Evolutionary conservation across 371 early-diverging fungal species (phyloP).

Genomic region (Mortierella sp.): DNA sequence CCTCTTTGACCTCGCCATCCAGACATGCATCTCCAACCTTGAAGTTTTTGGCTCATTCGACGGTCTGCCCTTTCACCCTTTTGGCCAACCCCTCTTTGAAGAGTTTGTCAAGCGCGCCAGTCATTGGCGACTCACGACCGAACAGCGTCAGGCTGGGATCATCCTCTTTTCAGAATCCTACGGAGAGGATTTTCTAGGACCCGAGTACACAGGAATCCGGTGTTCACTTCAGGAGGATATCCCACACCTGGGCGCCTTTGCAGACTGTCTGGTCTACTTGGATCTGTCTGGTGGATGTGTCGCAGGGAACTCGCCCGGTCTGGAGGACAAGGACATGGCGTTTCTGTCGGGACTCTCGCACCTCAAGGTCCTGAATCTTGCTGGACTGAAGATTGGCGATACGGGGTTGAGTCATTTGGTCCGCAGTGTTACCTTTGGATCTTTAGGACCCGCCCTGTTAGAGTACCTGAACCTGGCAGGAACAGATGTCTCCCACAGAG

Average conservation of each 20-base stretch:
- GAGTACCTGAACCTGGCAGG: conserved; percentile 41
- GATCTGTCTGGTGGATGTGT: conserved; percentile 41
- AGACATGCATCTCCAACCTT: conserved; percentile 38
- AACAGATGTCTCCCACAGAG: conserved; percentile 34
- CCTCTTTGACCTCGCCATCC: conserved; percentile 37
- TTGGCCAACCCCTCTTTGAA: conserved; percentile 40
- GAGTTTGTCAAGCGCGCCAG: conserved; percentile 23
- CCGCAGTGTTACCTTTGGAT: conserved; percentile 37
- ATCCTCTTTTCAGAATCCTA: conserved; percentile 46
- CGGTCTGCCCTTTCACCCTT: conserved; percentile 34
- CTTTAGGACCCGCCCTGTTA: conserved; percentile 27
- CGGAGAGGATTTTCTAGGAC: conserved; percentile 24
- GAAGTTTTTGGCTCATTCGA: conserved; percentile 42
- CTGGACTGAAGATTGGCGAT: conserved; percentile 35
- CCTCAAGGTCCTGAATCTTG: conserved; percentile 38
- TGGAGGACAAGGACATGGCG: conserved; percentile 43
- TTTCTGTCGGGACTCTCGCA: conserved; percentile 28
- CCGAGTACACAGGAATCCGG: conserved; percentile 42
- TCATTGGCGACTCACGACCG: conserved; percentile 38
- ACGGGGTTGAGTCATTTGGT: conserved; percentile 44
- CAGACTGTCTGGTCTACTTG: conserved; percentile 46
- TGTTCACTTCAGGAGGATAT: conserved; percentile 33
- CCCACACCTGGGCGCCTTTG: conserved; percentile 27
- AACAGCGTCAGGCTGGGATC: conserved; percentile 43
- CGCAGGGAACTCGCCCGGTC: not conserved